Conservation (phyloP, 495 filamentous ascomycete species). For the Podospora pseudocomata region DNA sequence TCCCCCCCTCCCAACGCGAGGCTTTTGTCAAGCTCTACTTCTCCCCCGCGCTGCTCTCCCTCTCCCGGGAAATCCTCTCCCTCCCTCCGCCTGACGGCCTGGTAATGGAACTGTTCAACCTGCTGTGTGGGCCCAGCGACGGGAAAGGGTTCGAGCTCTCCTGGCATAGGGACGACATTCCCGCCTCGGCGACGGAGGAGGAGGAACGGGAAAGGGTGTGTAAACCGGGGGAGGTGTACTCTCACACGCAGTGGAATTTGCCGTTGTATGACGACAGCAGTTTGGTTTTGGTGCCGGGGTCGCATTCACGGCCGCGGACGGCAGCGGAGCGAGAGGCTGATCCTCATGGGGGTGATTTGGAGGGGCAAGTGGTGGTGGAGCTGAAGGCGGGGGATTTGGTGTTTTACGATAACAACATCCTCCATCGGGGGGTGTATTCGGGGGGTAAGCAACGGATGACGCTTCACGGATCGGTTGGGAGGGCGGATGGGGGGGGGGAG, state of each 20-base stretch:
- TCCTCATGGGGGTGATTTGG: slow-evolving; percentile 54
- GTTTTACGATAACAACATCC: slow-evolving; percentile 86
- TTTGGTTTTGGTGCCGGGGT: slow-evolving; percentile 68
- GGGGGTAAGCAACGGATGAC: slow-evolving; percentile 62
- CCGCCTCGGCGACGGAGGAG: slow-evolving; percentile 49
- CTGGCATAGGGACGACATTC: slow-evolving; percentile 79
- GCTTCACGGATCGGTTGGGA: slow-evolving; percentile 56
- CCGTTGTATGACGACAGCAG: slow-evolving; percentile 64
- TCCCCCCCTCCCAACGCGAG: slow-evolving; percentile 36
- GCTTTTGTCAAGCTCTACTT: slow-evolving; percentile 66
- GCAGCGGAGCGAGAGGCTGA: slow-evolving; percentile 58
- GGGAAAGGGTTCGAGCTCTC: slow-evolving; percentile 59
- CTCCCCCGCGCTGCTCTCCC: slow-evolving; percentile 48
- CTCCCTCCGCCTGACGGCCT: slow-evolving; percentile 30
- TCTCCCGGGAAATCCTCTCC: neutral
- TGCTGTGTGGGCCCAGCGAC: slow-evolving; percentile 59
- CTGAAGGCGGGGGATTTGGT: slow-evolving; percentile 69
- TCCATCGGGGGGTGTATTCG: slow-evolving; percentile 75
- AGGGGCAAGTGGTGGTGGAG: slow-evolving; percentile 58
- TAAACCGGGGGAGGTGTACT: slow-evolving; percentile 20
- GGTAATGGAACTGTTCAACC: slow-evolving; percentile 79
- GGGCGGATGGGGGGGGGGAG: slow-evolving; percentile 60
- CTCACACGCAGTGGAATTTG: slow-evolving; percentile 76
- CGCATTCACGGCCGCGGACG: slow-evolving; percentile 63
- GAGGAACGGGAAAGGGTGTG: slow-evolving; percentile 51